A percentile compares a stretch with the other conserved stretches of the same genome.
Conservation (phyloP, 2,329 filamentous ascomycete genomes). For the Thielaviopsis euricoi region DNA sequence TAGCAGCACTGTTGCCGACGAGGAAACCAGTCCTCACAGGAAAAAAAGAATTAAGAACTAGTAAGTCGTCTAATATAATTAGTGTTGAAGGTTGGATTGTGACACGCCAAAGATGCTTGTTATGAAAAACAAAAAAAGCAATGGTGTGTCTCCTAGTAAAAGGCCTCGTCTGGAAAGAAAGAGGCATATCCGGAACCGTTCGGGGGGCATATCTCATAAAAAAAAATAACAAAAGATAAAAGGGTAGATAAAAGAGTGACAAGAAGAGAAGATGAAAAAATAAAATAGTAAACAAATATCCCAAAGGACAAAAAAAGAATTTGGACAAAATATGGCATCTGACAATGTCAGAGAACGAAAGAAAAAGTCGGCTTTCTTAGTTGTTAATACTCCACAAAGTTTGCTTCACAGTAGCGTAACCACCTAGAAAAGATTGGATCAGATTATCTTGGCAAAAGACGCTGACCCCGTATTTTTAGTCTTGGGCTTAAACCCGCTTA, state of each 20-base stretch:
- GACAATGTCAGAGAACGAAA: background rate
- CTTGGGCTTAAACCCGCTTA: slow-evolving; percentile 16
- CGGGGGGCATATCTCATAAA: slow-evolving; percentile 7
- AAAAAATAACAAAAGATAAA: background rate
- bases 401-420: too few relatives aligned
- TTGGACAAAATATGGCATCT: background rate
- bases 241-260: background rate
- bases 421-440: too few relatives aligned
- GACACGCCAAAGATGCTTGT: background rate
- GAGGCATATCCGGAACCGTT: slow-evolving; percentile 1
- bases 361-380: slow-evolving; percentile 12
- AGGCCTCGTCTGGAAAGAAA: slow-evolving; percentile 6
- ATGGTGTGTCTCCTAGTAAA: background rate
- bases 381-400: too few relatives aligned
- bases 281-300: slow-evolving; percentile 5
- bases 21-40: slow-evolving; percentile 14
- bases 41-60: slow-evolving; percentile 3
- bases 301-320: slow-evolving; percentile 8
- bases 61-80: background rate
- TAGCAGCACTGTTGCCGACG: slow-evolving; percentile 29
- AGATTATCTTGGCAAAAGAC: too few relatives aligned
- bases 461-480: too few relatives aligned
- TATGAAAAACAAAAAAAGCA: background rate
- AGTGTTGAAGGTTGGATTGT: background rate
- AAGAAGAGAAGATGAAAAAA: slow-evolving; percentile 4